These are phyloP conservation scores for Staphylotrichum longicolle DNA, from an alignment of 495 filamentous ascomycete genomes.

Conservation along the genomic window DNA sequence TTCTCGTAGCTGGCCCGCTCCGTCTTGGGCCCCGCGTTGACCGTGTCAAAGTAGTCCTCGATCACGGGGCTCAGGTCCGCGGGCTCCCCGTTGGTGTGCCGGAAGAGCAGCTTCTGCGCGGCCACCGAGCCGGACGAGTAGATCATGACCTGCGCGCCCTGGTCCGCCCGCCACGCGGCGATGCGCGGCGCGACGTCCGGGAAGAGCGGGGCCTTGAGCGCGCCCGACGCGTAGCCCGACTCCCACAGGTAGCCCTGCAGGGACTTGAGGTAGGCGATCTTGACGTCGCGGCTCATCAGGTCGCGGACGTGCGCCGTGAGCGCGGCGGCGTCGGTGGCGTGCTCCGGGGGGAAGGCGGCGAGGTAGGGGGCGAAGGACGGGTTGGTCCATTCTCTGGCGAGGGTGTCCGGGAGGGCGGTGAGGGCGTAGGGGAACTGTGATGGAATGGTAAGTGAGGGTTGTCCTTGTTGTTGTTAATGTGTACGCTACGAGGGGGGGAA, in stretches of 20 bases:
- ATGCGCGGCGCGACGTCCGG: slow-evolving; percentile 60
- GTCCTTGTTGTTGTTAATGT: background rate
- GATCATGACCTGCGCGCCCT: slow-evolving; percentile 54
- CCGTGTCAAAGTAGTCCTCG: slow-evolving; percentile 65
- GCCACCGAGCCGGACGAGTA: slow-evolving; percentile 70
- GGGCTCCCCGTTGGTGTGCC: slow-evolving; percentile 56
- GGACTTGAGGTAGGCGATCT: slow-evolving; percentile 65
- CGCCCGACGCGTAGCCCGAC: slow-evolving; percentile 59
- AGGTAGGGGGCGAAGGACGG: slow-evolving; percentile 57
- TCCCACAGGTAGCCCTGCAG: slow-evolving; percentile 73
- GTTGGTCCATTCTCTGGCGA: slow-evolving; percentile 59
- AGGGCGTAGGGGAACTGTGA: slow-evolving; percentile 69
- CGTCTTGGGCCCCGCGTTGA: slow-evolving; percentile 68
- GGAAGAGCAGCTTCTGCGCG: slow-evolving; percentile 70
- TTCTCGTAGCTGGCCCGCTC: slow-evolving; percentile 58
- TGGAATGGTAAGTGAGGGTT: background rate
- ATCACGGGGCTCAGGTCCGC: slow-evolving; percentile 57
- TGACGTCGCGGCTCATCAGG: slow-evolving; percentile 63
- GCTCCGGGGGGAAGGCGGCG: slow-evolving; percentile 60
- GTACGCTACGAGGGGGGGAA: background rate
- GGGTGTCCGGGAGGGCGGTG: slow-evolving; percentile 53
- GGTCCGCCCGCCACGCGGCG: slow-evolving; percentile 42
- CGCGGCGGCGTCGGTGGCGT: slow-evolving; percentile 47
- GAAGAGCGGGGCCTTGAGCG: slow-evolving; percentile 64
- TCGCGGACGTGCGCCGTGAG: slow-evolving; percentile 60